A percentile compares a stretch with the other conserved stretches of the same genome.
These are phyloP conservation scores for Urochloa ruziziensis DNA, from an alignment of 176 grass and related monocot genomes.

Conservation along the genomic window DNA sequence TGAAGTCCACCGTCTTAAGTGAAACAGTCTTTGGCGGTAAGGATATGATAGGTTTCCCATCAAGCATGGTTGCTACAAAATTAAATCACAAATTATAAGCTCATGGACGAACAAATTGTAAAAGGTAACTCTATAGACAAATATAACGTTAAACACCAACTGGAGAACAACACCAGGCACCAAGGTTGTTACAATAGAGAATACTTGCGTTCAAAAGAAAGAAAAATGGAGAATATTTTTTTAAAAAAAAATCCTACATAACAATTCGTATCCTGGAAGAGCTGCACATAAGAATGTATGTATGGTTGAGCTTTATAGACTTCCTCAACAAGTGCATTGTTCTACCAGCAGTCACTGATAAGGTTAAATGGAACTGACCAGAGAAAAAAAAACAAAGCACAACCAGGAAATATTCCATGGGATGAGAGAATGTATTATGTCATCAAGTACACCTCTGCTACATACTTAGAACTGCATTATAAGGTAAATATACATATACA, in stretches of 20 bases:
- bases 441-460: neutral
- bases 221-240: neutral
- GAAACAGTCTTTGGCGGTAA: conserved; percentile 82
- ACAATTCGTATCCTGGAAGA: neutral
- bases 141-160: neutral
- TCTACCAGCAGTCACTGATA: too few species aligned
- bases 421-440: neutral
- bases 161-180: neutral
- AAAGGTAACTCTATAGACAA: neutral
- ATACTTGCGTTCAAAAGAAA: neutral
- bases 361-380: neutral
- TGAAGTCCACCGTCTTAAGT: conserved; percentile 83
- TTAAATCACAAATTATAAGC: conserved; percentile 16
- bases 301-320: neutral
- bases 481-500: too few species aligned
- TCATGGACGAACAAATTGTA: neutral
- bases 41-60: conserved; percentile 89
- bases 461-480: too few species aligned
- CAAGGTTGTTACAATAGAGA: neutral
- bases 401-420: neutral
- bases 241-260: neutral
- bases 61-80: conserved; percentile 66
- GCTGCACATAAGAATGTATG: neutral
- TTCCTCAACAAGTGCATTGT: neutral
- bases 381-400: neutral